Conservation (phyloP, 2,329 filamentous ascomycete species). For the Teratosphaeria gauchensis region DNA sequence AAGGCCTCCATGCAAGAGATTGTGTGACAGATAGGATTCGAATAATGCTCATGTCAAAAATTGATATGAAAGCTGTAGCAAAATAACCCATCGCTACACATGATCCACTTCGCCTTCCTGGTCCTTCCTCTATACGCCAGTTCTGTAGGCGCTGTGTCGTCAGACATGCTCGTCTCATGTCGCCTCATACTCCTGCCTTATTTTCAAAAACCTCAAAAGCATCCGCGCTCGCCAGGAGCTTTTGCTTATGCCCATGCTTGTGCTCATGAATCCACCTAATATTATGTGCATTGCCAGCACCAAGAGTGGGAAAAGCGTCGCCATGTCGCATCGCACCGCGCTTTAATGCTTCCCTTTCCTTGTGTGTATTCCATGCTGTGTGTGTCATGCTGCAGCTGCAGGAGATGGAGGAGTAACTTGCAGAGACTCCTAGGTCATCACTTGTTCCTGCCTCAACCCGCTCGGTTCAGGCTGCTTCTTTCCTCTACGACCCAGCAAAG, state of each 20-base stretch:
- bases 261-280: background rate
- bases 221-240: background rate
- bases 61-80: background rate
- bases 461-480: slow-evolving; percentile 37
- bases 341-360: background rate
- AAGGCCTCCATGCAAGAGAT: too few species aligned
- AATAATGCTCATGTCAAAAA: background rate
- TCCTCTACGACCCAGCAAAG: slow-evolving; percentile 64
- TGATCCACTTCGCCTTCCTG: background rate
- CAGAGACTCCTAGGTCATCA: slow-evolving; percentile 6
- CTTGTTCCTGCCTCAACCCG: slow-evolving; percentile 33
- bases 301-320: background rate
- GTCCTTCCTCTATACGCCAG: background rate
- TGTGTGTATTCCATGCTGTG: background rate
- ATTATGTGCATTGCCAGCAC: background rate
- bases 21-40: too few species aligned
- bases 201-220: background rate
- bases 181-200: background rate
- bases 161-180: background rate
- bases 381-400: background rate
- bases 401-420: background rate
- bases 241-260: background rate
- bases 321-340: background rate
- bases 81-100: background rate
- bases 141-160: background rate